A percentile compares a stretch with the other conserved stretches of the same genome.
Conservation (phyloP, 176 grass and related monocot genomes). For the Sorghum bicolor region DNA sequence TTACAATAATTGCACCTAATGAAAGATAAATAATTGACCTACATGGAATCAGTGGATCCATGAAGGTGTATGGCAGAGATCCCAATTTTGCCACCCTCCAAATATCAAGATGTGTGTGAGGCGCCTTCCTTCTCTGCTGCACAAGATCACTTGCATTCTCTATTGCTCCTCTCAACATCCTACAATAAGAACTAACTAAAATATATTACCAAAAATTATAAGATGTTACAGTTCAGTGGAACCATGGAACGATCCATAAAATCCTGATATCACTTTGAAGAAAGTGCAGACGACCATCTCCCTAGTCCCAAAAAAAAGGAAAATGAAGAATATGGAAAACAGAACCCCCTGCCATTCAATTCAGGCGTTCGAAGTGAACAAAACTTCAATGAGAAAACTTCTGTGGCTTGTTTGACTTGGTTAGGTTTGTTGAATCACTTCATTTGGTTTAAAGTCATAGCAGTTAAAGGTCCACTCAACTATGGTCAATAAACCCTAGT, state of each 20-base stretch:
- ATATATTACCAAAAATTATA: conserved; percentile 17
- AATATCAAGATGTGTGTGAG: conserved; percentile 56
- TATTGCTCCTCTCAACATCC: conserved; percentile 51
- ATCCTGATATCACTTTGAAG: background rate
- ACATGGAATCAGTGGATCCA: conserved; percentile 65
- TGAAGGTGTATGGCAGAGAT: conserved; percentile 45
- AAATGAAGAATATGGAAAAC: background rate
- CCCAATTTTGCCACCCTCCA: conserved; percentile 56
- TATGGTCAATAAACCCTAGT: background rate
- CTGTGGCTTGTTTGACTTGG: background rate
- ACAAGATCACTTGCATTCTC: conserved; percentile 51
- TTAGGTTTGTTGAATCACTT: background rate
- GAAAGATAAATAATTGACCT: conserved; percentile 32
- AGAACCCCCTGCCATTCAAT: background rate
- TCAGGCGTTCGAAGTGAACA: background rate
- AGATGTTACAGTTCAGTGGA: conserved; percentile 2
- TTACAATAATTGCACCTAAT: background rate
- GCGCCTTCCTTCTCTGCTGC: conserved; percentile 45
- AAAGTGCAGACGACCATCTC: background rate
- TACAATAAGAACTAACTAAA: conserved; percentile 13
- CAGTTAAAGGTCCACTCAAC: background rate
- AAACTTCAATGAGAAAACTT: conserved; percentile 1
- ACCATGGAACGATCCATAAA: background rate
- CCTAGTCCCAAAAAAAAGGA: background rate
- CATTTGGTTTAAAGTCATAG: background rate